Evolutionary conservation across 345 rosid species (phyloP).

Genomic region (Gossypium ekmanianum): DNA sequence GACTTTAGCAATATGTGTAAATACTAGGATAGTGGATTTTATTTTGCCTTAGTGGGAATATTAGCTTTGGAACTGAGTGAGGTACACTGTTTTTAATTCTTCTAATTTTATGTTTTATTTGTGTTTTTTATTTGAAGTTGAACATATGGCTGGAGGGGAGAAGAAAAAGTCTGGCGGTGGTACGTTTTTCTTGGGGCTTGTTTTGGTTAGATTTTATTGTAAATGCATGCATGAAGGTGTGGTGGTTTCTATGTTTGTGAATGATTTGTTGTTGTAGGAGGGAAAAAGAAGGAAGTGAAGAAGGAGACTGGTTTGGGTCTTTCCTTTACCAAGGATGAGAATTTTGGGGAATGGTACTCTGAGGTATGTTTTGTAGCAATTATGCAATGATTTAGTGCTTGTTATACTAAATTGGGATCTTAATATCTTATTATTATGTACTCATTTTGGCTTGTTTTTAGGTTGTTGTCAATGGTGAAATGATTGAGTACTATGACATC

Average conservation of each 20-base stretch:
- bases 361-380: conserved; percentile 71
- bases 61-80: not conserved
- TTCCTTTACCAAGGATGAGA: conserved; percentile 72
- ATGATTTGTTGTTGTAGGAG: conserved; percentile 24
- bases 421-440: not conserved
- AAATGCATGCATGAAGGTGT: not conserved
- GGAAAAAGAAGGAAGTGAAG: conserved; percentile 93
- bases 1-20: not conserved
- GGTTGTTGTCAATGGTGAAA: conserved; percentile 85
- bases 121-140: not conserved
- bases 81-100: not conserved
- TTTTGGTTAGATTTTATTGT: not conserved
- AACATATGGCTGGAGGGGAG: conserved; percentile 16
- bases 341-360: conserved; percentile 94
- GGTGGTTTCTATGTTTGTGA: not conserved
- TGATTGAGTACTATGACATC: conserved; percentile 94
- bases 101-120: not conserved
- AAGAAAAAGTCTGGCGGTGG: conserved; percentile 13
- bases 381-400: conserved; percentile 65
- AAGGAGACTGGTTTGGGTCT: conserved; percentile 91
- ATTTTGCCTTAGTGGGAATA: not conserved
- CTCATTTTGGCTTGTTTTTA: conserved; percentile 21
- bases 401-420: not conserved
- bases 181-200: not conserved
- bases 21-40: not conserved